Percentiles rank a stretch among this genome's conserved stretches.
Evolutionary conservation across 345 rosid species (phyloP).

Genomic region (Populus davidiana): DNA sequence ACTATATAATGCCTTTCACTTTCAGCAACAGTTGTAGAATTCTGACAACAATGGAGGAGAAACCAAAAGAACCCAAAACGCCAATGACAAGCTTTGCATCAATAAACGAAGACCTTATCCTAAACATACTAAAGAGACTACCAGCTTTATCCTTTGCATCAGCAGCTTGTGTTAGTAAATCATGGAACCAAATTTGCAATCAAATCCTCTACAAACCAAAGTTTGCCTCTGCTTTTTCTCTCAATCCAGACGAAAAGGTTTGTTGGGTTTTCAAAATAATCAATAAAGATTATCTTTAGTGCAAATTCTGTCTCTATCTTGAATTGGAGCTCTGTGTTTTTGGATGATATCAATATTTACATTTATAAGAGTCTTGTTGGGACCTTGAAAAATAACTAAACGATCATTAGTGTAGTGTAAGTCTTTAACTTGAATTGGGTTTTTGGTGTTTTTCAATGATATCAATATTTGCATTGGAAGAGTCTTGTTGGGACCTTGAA

Average conservation of each 20-base stretch:
- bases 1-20: background rate
- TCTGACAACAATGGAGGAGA: background rate
- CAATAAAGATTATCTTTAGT: background rate
- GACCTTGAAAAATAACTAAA: too few relatives aligned
- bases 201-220: constrained; percentile 47
- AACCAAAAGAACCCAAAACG: background rate
- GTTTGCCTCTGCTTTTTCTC: constrained; percentile 51
- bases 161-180: constrained; percentile 46
- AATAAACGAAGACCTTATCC: background rate
- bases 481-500: background rate
- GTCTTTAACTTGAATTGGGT: background rate
- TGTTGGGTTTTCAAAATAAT: background rate
- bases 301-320: background rate
- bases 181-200: constrained; percentile 41
- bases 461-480: background rate
- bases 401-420: background rate
- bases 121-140: background rate
- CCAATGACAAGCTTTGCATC: background rate
- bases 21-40: background rate
- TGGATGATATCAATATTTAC: background rate
- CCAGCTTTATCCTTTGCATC: background rate
- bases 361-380: too few relatives aligned
- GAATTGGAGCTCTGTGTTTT: background rate
- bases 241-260: constrained; percentile 28
- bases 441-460: background rate